Conservation (phyloP, 306 rosid genomes). For the Acmispon strigosus region DNA sequence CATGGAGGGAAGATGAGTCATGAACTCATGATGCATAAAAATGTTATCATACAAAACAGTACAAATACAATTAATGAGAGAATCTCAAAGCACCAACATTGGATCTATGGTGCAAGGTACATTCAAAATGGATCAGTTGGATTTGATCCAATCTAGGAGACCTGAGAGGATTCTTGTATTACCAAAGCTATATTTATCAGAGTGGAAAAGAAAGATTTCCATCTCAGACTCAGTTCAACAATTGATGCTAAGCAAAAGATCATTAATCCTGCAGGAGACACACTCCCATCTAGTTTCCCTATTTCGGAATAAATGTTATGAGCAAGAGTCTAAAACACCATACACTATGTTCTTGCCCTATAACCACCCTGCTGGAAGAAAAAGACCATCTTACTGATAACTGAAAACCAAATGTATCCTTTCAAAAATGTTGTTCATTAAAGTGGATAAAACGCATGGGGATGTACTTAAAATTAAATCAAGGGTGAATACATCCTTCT, state of each 20-base stretch:
- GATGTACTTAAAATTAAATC: not conserved
- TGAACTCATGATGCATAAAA: not conserved
- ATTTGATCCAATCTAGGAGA: constrained; percentile 5
- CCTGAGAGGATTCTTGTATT: not conserved
- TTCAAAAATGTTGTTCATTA: not conserved
- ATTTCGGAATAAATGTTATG: not conserved
- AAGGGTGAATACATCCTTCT: not conserved
- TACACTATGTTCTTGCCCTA: not conserved
- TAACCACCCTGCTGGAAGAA: not conserved
- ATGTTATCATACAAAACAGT: not conserved
- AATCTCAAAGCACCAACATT: not conserved
- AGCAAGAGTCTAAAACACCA: not conserved
- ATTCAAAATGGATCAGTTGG: not conserved
- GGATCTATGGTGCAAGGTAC: not conserved
- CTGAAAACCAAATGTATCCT: not conserved
- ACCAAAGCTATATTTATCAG: not conserved
- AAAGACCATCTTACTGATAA: not conserved
- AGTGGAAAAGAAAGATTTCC: not conserved
- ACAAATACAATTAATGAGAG: not conserved
- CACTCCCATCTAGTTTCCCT: not conserved
- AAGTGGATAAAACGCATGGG: not conserved
- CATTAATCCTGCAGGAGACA: not conserved
- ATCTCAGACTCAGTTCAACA: not conserved
- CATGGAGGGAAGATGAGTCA: not conserved
- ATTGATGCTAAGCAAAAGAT: not conserved